Conservation (phyloP, 495 filamentous ascomycete genomes). For the Bathelium albidoporum region DNA sequence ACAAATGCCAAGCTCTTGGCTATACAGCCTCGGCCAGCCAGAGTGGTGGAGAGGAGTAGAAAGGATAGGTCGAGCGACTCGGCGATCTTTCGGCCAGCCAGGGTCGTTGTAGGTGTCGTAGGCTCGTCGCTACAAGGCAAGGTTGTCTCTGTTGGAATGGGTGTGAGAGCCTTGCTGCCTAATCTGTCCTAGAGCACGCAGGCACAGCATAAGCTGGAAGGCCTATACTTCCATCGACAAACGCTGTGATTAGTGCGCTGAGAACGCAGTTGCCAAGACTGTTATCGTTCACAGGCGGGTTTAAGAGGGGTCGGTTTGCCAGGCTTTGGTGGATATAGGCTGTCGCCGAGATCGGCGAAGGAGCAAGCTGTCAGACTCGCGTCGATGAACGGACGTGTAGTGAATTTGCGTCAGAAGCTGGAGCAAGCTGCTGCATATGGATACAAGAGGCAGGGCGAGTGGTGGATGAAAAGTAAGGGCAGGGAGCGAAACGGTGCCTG, state of each 20-base stretch:
- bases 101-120: neutral
- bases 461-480: neutral
- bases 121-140: neutral
- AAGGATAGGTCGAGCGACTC: neutral
- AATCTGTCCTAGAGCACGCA: neutral
- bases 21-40: neutral
- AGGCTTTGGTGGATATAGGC: neutral
- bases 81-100: neutral
- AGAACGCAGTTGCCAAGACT: neutral
- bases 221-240: neutral
- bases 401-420: neutral
- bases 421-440: neutral
- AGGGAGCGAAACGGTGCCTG: neutral
- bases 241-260: neutral
- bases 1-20: constrained; percentile 12
- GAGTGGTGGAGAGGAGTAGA: neutral
- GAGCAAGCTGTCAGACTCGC: neutral
- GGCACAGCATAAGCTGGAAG: neutral
- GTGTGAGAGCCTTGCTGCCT: neutral
- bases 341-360: neutral
- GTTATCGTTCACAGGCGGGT: neutral
- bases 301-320: neutral
- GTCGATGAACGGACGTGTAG: neutral
- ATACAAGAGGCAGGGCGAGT: neutral
- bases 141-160: neutral